Conservation (phyloP, 345 rosid genomes). For the Eucalyptus curtisii region DNA sequence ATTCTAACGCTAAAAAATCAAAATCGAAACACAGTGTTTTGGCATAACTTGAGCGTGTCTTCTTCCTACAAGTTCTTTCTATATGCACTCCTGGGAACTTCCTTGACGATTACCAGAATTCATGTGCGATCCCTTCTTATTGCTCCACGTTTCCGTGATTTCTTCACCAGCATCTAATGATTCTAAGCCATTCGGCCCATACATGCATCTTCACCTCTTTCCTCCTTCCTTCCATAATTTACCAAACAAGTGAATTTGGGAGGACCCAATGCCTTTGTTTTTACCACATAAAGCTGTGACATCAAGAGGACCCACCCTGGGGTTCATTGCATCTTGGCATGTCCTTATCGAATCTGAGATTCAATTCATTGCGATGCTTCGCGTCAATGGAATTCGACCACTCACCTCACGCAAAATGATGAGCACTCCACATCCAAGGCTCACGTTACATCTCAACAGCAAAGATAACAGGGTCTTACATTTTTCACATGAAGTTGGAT, state of each 20-base stretch:
- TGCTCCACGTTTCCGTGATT: neutral
- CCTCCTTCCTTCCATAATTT: neutral
- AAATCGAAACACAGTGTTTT: neutral
- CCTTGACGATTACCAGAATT: neutral
- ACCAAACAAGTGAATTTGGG: neutral
- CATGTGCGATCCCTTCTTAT: neutral
- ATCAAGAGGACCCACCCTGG: neutral
- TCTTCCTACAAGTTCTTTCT: neutral
- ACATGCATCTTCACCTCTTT: neutral
- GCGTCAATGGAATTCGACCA: neutral
- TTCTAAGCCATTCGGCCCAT: neutral
- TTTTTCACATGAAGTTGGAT: neutral
- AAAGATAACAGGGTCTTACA: neutral
- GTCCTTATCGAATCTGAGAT: neutral
- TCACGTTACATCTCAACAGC: neutral
- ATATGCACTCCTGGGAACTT: neutral
- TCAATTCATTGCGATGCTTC: neutral
- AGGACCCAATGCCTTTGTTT: neutral
- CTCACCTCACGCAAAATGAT: neutral
- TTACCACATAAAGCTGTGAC: neutral
- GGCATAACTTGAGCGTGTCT: neutral
- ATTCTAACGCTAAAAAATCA: neutral
- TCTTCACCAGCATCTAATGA: neutral
- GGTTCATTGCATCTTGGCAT: neutral
- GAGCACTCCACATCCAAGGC: neutral